These are phyloP conservation scores for Aspergillus sclerotiicarbonarius DNA, from an alignment of 495 filamentous ascomycete species.

Conservation along the genomic window DNA sequence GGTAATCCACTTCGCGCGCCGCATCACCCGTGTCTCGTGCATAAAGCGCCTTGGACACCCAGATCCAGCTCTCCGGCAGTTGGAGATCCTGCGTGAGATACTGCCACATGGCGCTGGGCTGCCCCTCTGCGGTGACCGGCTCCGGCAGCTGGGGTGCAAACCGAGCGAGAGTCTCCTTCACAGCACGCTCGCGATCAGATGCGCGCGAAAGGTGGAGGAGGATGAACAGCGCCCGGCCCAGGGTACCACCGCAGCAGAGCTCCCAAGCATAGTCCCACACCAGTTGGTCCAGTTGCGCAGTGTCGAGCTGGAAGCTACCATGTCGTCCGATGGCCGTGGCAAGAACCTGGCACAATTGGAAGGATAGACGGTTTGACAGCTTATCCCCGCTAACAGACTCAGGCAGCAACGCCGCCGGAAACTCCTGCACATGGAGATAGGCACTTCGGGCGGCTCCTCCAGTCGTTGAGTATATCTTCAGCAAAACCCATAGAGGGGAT, in stretches of 20 bases:
- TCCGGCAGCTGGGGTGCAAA: slow-evolving; percentile 43
- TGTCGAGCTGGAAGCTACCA: slow-evolving; percentile 34
- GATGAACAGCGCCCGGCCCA: slow-evolving; percentile 69
- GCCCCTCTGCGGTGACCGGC: slow-evolving; percentile 56
- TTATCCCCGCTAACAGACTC: slow-evolving; percentile 63
- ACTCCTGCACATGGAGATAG: slow-evolving; percentile 22
- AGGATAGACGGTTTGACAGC: slow-evolving; percentile 70
- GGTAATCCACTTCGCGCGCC: slow-evolving; percentile 65
- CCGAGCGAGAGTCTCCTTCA: slow-evolving; percentile 68
- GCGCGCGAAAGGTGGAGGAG: slow-evolving; percentile 71
- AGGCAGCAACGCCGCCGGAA: slow-evolving; percentile 39
- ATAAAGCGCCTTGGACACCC: slow-evolving; percentile 80
- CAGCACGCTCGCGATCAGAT: slow-evolving; percentile 58
- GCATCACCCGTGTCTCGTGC: slow-evolving; percentile 67
- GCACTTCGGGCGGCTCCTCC: slow-evolving; percentile 16
- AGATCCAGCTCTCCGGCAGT: slow-evolving; percentile 75
- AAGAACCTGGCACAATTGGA: slow-evolving; percentile 69
- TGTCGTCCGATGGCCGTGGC: slow-evolving; percentile 51
- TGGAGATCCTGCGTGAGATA: slow-evolving; percentile 59
- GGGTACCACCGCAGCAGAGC: slow-evolving; percentile 64
- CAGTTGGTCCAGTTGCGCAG: slow-evolving; percentile 57
- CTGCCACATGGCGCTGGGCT: slow-evolving; percentile 45
- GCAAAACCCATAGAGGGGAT: slow-evolving; percentile 80
- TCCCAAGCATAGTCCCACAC: slow-evolving; percentile 70
- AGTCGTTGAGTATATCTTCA: slow-evolving; percentile 71